Conservation (phyloP, 148 eudicot genomes). For the Linanthus parryae region DNA sequence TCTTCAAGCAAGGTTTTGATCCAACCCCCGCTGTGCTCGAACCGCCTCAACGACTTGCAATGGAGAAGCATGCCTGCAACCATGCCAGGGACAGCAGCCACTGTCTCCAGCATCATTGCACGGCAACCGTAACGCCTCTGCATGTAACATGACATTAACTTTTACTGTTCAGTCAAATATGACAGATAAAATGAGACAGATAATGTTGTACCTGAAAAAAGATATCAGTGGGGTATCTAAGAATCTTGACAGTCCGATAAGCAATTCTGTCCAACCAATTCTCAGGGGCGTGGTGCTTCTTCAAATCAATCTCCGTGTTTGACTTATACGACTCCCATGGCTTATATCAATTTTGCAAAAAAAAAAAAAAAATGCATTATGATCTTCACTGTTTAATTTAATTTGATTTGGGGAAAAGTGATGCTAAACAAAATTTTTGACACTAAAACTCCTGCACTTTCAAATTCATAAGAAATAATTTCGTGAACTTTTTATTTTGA, state of each 20-base stretch:
- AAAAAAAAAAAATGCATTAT: too few relatives aligned
- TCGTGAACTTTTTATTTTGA: too few relatives aligned
- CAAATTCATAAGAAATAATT: too few relatives aligned
- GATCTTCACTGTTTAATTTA: too few relatives aligned
- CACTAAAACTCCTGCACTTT: too few relatives aligned
- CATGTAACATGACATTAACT: too few relatives aligned
- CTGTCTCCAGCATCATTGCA: constrained; percentile 89
- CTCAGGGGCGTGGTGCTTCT: constrained; percentile 55
- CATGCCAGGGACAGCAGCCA: constrained; percentile 95
- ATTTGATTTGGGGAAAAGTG: too few relatives aligned
- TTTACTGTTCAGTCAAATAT: too few relatives aligned
- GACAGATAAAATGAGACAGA: too few relatives aligned
- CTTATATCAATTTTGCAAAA: too few relatives aligned
- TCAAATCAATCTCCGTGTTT: constrained; percentile 51
- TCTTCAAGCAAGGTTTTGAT: constrained; percentile 79
- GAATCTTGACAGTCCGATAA: constrained; percentile 54
- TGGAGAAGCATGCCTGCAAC: constrained; percentile 93
- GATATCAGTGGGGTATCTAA: constrained; percentile 60
- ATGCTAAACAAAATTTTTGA: too few relatives aligned
- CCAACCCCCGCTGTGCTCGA: constrained; percentile 96
- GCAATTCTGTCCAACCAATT: constrained; percentile 59
- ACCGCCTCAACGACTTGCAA: constrained; percentile 66
- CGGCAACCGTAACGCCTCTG: constrained; percentile 86
- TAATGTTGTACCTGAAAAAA: constrained; percentile 71
- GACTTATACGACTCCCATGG: constrained; percentile 77